These are phyloP conservation scores for Apiotrichum brassicae DNA, from an alignment of 1,284 basidiomycete species.

Conservation along the genomic window DNA sequence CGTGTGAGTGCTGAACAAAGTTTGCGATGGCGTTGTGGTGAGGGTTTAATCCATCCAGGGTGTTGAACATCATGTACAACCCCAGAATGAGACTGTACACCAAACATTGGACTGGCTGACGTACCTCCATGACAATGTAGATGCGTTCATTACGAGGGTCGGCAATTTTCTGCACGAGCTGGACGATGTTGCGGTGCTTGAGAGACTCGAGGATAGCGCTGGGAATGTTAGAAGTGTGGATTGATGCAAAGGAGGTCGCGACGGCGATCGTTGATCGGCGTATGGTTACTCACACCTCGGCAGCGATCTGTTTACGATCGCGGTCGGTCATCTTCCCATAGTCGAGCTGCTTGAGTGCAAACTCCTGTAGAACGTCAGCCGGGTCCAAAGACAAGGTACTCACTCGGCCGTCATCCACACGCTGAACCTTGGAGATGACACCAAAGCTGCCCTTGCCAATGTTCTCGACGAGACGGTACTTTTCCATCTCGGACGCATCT, in stretches of 20 bases:
- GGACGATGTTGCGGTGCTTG: conserved; percentile 87
- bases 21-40: too few relatives aligned
- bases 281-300: conserved; percentile 85
- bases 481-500: conserved; percentile 54
- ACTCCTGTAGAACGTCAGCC: conserved; percentile 53
- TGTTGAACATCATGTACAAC: too few relatives aligned
- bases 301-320: conserved; percentile 87
- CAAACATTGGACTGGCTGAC: conserved; percentile 8
- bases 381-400: conserved; percentile 35
- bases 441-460: conserved; percentile 98
- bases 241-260: too few relatives aligned
- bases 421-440: conserved; percentile 83
- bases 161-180: conserved; percentile 56
- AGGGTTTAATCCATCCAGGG: too few relatives aligned
- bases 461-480: conserved; percentile 79
- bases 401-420: conserved; percentile 77
- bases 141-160: conserved; percentile 85
- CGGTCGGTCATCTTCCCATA: conserved; percentile 90
- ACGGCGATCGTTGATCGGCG: too few relatives aligned
- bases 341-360: conserved; percentile 91
- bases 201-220: conserved; percentile 95
- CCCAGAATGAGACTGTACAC: background rate
- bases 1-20: conserved; percentile 12
- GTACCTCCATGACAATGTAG: conserved; percentile 85
- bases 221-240: background rate